Evolutionary conservation across 176 grass and related monocot genomes (phyloP), one percentile per base, ranked within the genome.

Genomic region (Musa schizocarpa): DNA sequence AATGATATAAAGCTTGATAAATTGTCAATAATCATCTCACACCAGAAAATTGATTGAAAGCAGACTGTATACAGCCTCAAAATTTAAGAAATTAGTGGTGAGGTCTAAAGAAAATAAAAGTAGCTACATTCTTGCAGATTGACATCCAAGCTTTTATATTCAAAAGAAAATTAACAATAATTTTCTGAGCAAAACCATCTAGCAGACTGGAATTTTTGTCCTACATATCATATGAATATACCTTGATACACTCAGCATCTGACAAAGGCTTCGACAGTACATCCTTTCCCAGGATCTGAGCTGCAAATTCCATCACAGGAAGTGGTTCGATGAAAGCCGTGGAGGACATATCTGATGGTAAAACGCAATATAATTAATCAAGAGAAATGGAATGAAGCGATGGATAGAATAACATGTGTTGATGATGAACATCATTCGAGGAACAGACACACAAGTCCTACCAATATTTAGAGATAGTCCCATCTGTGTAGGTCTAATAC

Each of bases 381-480:
- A 19, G 43, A 22, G 1, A 11, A 48, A 58, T 14, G 4, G 34
- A 43, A 43, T 43, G 34, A 6, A 43, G 34, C 4, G 34, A 43
- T 0, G 4, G 3, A 14, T 62, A 19, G 57, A 51, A 14, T 14
- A 17, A 53, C 54, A 63, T 43, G 34, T 43, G 34, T 43, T 5
- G 34, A 43, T 43, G 34, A 43, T 43, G 34, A 43, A 43, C 34
- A 43, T 6, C 34, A 43, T 43, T 6, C 34, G 34, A 13, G 34
- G 3, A 3, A 29, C 13, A 54, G 52, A 80, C 5, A 63, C 52
- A 63, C 29, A 51, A 76, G 54, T 43, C 34, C 4, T 58, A 92
- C 89, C 90, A 59, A 90, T 54, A 69, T 92, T 81, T 1, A 92
- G 67, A 62, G 87, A 92, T 50, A 97, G 52, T 2, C 89, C 89